phyloP scores from a whole-genome alignment of 352 stramenopile species.

The Globisporangium barbulae region DNA sequence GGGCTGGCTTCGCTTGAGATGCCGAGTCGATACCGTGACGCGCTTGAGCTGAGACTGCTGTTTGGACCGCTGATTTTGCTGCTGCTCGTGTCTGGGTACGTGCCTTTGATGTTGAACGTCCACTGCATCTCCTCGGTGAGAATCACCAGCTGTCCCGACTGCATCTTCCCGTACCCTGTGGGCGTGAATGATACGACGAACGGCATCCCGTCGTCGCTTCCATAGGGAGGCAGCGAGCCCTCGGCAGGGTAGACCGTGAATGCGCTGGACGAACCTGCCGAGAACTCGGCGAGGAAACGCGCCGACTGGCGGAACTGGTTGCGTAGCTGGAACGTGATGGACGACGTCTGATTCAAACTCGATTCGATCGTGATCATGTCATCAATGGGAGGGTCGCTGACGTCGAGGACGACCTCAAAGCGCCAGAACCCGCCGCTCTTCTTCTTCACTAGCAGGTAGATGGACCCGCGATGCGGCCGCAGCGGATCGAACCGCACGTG shows the following conservation, averaged over 20 bases:
- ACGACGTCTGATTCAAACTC: slow-evolving; percentile 79
- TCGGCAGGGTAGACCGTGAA: slow-evolving; percentile 86
- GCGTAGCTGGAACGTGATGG: slow-evolving; percentile 80
- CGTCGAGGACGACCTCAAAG: slow-evolving; percentile 84
- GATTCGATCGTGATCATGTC: slow-evolving; percentile 88
- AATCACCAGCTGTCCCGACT: slow-evolving; percentile 85
- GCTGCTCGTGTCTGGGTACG: slow-evolving; percentile 58
- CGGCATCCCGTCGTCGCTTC: slow-evolving; percentile 54
- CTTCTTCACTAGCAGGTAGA: slow-evolving; percentile 78
- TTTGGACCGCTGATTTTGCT: slow-evolving; percentile 31
- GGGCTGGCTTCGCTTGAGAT: slow-evolving; percentile 18
- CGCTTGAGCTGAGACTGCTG: slow-evolving; percentile 49
- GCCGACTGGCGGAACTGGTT: slow-evolving; percentile 83
- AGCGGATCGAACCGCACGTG: slow-evolving; percentile 83
- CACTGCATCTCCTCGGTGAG: slow-evolving; percentile 91
- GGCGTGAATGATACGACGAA: slow-evolving; percentile 91
- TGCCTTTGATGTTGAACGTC: slow-evolving; percentile 90
- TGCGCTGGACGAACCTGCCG: slow-evolving; percentile 75
- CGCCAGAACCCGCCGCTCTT: slow-evolving; percentile 82
- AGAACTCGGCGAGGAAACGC: slow-evolving; percentile 87
- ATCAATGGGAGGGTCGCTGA: slow-evolving; percentile 76
- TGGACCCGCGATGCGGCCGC: slow-evolving; percentile 70
- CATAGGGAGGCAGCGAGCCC: slow-evolving; percentile 74
- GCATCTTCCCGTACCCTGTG: slow-evolving; percentile 90
- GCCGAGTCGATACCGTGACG: slow-evolving; percentile 34